Conservation (phyloP, 805 yeast species). For the Ogataea haglerorum region DNA sequence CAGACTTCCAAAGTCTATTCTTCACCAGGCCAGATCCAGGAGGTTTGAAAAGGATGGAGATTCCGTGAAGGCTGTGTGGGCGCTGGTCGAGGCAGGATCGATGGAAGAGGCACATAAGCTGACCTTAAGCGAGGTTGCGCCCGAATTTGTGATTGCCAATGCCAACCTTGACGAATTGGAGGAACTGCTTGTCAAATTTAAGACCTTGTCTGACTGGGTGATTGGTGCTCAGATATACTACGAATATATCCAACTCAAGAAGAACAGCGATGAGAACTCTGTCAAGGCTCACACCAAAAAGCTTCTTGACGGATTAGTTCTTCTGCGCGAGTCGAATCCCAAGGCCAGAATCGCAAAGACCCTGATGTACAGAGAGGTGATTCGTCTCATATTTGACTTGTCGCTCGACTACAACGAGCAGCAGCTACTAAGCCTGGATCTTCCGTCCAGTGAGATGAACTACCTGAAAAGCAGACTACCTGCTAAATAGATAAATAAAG, state of each 20-base stretch:
- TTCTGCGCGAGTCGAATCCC: constrained; percentile 35
- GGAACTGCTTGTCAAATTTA: constrained; percentile 44
- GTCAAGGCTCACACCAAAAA: constrained; percentile 31
- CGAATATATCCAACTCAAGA: constrained; percentile 40
- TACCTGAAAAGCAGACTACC: constrained; percentile 33
- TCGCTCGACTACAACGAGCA: constrained; percentile 29
- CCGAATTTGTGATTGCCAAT: constrained; percentile 58
- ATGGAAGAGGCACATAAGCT: constrained; percentile 63
- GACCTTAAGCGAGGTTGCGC: constrained; percentile 62
- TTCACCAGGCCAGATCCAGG: constrained; percentile 61
- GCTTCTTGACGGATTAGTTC: constrained; percentile 45
- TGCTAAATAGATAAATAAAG: constrained; percentile 5
- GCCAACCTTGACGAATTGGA: constrained; percentile 29
- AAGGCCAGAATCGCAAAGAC: constrained; percentile 47
- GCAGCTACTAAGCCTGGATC: constrained; percentile 36
- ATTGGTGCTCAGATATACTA: constrained; percentile 58
- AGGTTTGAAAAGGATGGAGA: constrained; percentile 48
- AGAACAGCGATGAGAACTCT: constrained; percentile 17
- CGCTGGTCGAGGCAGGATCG: constrained; percentile 57
- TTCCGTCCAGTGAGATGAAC: constrained; percentile 44
- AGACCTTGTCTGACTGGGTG: constrained; percentile 44
- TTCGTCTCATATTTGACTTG: constrained; percentile 36
- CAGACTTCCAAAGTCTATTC: constrained; percentile 44
- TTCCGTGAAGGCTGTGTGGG: constrained; percentile 55
- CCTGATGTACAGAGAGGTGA: constrained; percentile 49